Conservation (phyloP, 129 eudicot species). For the Artemisia tridentata region DNA sequence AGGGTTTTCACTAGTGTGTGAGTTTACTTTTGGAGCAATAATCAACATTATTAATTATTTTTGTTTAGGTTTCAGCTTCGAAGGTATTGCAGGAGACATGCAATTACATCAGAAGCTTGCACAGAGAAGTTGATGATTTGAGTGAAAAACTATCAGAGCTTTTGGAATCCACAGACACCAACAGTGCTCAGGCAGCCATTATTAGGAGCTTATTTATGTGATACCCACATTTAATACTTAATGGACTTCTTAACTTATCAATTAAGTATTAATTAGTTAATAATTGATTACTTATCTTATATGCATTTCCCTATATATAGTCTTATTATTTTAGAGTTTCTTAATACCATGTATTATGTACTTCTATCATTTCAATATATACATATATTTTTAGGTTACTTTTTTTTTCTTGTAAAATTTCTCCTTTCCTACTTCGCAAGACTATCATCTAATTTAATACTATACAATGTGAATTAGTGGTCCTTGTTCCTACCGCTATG, state of each 20-base stretch:
- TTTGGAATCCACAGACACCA: constrained; percentile 71
- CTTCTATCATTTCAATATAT: constrained; percentile 1
- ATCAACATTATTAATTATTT: neutral
- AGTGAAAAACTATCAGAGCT: constrained; percentile 87
- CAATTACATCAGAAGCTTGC: constrained; percentile 85
- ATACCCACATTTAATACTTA: constrained; percentile 10
- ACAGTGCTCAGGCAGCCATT: constrained; percentile 93
- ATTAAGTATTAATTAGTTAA: neutral
- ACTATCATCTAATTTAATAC: no score
- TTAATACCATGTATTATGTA: constrained; percentile 6
- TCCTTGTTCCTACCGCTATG: no score
- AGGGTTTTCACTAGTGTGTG: neutral
- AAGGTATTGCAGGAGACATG: constrained; percentile 96
- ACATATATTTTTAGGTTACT: neutral
- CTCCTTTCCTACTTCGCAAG: neutral
- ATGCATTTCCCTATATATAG: constrained; percentile 13
- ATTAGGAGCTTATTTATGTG: constrained; percentile 93
- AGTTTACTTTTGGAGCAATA: neutral
- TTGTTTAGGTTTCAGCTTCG: constrained; percentile 71
- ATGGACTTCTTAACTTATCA: constrained; percentile 15
- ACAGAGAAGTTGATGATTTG: constrained; percentile 84
- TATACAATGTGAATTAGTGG: no score
- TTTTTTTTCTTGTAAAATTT: neutral
- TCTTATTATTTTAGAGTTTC: constrained; percentile 5
- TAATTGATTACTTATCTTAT: constrained; percentile 9